Evolutionary conservation across 768 basidiomycete genomes (phyloP).

Genomic region (Saitozyma sp.): DNA sequence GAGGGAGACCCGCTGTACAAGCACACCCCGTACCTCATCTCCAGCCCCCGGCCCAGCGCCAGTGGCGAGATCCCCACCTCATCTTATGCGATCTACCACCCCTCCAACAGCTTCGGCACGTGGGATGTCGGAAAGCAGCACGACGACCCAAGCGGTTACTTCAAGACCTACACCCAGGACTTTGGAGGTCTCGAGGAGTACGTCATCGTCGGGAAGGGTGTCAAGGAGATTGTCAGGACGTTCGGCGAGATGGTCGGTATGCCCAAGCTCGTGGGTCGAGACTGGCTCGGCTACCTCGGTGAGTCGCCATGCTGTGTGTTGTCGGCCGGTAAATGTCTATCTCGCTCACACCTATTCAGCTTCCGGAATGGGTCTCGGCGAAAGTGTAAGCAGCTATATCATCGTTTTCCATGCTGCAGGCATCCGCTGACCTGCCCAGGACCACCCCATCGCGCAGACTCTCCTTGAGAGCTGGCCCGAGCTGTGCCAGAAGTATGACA

Average conservation of each 20-base stretch:
- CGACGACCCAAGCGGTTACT: slow-evolving; percentile 48
- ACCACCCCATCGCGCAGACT: slow-evolving; percentile 45
- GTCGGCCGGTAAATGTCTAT: background rate
- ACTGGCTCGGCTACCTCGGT: slow-evolving; percentile 48
- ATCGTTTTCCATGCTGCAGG: background rate
- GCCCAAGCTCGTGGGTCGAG: slow-evolving; percentile 41
- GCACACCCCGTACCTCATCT: slow-evolving; percentile 49
- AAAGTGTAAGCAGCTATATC: slow-evolving; percentile 14
- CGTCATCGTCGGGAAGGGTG: slow-evolving; percentile 38
- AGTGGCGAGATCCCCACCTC: slow-evolving; percentile 17
- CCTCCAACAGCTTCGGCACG: slow-evolving; percentile 38
- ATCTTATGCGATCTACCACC: slow-evolving; percentile 27
- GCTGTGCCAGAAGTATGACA: slow-evolving; percentile 46
- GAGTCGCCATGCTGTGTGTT: slow-evolving; percentile 3
- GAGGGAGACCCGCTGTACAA: slow-evolving; percentile 50
- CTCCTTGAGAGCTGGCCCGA: slow-evolving; percentile 46
- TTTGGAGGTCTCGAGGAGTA: slow-evolving; percentile 49
- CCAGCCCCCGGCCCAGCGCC: slow-evolving; percentile 20
- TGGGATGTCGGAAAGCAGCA: slow-evolving; percentile 44
- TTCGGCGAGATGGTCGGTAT: slow-evolving; percentile 43
- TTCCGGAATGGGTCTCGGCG: slow-evolving; percentile 49
- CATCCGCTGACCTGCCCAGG: slow-evolving; percentile 15
- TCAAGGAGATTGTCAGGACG: slow-evolving; percentile 34
- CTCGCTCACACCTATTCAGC: background rate
- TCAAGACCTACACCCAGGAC: slow-evolving; percentile 43